phyloP scores from a whole-genome alignment of 805 yeast genomes.

The Wickerhamiella musiphila region DNA sequence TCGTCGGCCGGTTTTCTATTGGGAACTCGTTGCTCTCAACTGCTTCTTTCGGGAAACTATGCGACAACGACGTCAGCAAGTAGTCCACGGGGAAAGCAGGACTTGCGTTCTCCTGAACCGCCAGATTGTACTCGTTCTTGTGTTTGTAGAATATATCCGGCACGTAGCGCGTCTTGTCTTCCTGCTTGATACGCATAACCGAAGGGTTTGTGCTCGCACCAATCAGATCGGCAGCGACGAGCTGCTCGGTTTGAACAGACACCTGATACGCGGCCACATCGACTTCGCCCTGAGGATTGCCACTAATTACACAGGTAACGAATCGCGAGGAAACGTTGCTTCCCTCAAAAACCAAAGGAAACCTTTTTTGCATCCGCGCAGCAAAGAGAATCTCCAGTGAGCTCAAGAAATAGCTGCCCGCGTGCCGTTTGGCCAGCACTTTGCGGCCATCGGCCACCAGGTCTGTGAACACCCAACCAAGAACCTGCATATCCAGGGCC shows the following conservation, averaged over 20 bases:
- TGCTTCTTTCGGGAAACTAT: conserved; percentile 68
- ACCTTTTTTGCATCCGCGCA: conserved; percentile 51
- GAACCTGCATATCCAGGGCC: conserved; percentile 44
- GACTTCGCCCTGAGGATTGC: conserved; percentile 76
- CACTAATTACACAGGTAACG: conserved; percentile 83
- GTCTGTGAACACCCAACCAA: conserved; percentile 84
- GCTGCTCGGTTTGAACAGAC: conserved; percentile 69
- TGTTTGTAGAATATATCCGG: conserved; percentile 84
- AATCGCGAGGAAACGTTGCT: conserved; percentile 89
- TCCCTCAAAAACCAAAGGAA: conserved; percentile 51
- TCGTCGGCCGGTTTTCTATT: conserved; percentile 64
- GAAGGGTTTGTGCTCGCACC: conserved; percentile 84
- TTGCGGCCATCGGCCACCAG: conserved; percentile 72
- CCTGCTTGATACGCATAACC: conserved; percentile 60
- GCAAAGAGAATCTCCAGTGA: conserved; percentile 79
- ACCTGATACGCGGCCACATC: conserved; percentile 87
- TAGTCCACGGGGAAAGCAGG: conserved; percentile 92
- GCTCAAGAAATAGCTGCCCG: conserved; percentile 74
- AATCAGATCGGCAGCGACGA: conserved; percentile 72
- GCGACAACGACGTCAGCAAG: conserved; percentile 68
- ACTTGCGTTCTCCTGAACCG: conserved; percentile 75
- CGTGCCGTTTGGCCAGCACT: conserved; percentile 84
- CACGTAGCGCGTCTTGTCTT: conserved; percentile 62
- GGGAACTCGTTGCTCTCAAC: conserved; percentile 31
- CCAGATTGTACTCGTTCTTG: conserved; percentile 72